Conservation (phyloP, 1,284 basidiomycete species). For the Marasmius sp. region DNA sequence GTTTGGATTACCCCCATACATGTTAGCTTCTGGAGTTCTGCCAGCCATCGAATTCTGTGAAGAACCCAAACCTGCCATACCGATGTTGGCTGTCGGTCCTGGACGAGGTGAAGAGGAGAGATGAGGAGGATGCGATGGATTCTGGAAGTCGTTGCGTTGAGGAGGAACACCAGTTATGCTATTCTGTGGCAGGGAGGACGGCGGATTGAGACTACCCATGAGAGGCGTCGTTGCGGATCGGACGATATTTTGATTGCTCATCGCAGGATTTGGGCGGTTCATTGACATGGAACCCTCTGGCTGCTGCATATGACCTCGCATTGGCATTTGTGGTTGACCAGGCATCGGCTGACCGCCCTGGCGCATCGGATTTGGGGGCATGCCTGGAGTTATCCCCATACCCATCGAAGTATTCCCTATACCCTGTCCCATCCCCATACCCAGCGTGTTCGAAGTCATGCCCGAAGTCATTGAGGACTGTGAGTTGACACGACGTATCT, state of each 20-base stretch:
- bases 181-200: conserved; percentile 38
- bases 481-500: conserved; percentile 49
- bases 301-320: neutral
- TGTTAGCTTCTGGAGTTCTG: conserved; percentile 43
- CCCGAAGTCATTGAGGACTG: conserved; percentile 43
- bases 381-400: conserved; percentile 21
- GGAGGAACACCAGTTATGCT: conserved; percentile 33
- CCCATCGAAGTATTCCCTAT: conserved; percentile 24
- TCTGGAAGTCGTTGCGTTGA: conserved; percentile 42
- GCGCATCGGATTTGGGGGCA: neutral
- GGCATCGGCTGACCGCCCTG: neutral
- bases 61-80: conserved; percentile 42
- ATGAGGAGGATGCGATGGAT: conserved; percentile 35
- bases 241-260: conserved; percentile 32
- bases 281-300: neutral
- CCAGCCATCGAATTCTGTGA: conserved; percentile 44
- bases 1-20: conserved; percentile 38
- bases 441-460: conserved; percentile 23
- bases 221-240: conserved; percentile 37
- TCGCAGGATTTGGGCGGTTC: conserved; percentile 15
- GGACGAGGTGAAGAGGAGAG: conserved; percentile 48
- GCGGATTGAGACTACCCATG: conserved; percentile 52
- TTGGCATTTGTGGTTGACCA: neutral
- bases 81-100: conserved; percentile 39
- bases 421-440: conserved; percentile 23